Evolutionary conservation across 2,329 filamentous ascomycete species (phyloP).

Genomic region (Chaetomiaceae sp.): DNA sequence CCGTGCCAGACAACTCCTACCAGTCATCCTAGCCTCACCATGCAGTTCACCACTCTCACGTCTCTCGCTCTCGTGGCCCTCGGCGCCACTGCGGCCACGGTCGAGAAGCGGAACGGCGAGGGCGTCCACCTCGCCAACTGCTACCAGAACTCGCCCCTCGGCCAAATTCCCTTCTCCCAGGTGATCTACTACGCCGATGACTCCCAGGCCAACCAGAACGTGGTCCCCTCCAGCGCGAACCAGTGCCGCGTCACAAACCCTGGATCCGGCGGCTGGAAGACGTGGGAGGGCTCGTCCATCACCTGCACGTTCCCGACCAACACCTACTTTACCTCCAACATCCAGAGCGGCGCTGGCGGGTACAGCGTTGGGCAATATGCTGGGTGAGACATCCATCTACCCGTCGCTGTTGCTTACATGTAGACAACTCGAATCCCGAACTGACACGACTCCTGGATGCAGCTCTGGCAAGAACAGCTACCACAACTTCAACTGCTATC

Average conservation of each 20-base stretch:
- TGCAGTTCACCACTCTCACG: not conserved
- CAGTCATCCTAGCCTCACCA: not conserved
- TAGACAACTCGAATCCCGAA: too few relatives aligned
- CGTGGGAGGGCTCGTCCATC: not conserved
- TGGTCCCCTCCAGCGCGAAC: not conserved
- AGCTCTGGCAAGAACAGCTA: not conserved
- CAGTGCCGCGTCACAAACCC: not conserved
- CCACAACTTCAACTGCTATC: slow-evolving; percentile 1
- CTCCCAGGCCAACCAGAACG: not conserved
- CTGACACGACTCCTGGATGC: too few relatives aligned
- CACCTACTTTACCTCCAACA: slow-evolving; percentile 1
- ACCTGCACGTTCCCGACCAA: slow-evolving; percentile 1
- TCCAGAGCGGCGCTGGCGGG: not conserved
- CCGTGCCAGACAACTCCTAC: too few relatives aligned
- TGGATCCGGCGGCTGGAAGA: not conserved
- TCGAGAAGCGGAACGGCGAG: not conserved
- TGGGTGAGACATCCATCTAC: not conserved
- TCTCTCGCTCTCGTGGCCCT: not conserved
- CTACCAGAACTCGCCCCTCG: not conserved
- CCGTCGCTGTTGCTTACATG: too few relatives aligned
- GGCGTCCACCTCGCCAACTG: slow-evolving; percentile 4
- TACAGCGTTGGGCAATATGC: not conserved
- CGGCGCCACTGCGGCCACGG: not conserved
- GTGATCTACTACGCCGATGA: slow-evolving; percentile 2
- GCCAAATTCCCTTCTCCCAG: not conserved